Base-by-base conservation (phyloP, 176 grass and related monocot species). In the Cenchrus fungigraminus region DNA sequence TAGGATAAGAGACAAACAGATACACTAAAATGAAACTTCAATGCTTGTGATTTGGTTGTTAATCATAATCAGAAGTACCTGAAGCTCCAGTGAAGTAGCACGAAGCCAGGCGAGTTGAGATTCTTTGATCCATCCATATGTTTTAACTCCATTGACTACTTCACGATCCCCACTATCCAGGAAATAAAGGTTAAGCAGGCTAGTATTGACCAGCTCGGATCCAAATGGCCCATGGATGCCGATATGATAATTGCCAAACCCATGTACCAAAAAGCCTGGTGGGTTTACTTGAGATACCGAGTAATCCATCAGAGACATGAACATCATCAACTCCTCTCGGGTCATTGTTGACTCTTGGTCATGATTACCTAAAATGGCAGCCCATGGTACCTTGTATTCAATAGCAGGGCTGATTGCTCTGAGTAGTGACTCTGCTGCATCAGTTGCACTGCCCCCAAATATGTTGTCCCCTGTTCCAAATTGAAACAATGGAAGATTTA, bases 341-440 rank as follows among this genome's bases (percentile, higher is more conserved):
- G 87, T 89, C 96, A 98, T 95, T 57, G 96, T 98, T 47, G 93
- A 98, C 83, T 98, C 96, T 65, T 95, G 96, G 44, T 98, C 91
- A 53, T 98, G 96, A 61, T 95, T 98, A 66, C 91, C 96, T 87
- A 98, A 86, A 74, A 98, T 92, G 43, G 93, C 92, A 19, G 93
- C 91, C 96, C 96, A 98, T 65, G 96, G 91, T 54, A 90, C 87
- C 76, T 83, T 87, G 61, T 80, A 95, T 50, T 93, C 88, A 4
- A 85, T 94, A 22, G 90, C 93, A 65, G 96, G 91, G 59, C 85
- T 68, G 82, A 98, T 86, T 53, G 92, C 91, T 82, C 82, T 91
- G 56, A 98, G 89, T 51, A 98, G 85, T 9, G 93, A 98, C 89
- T 98, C 96, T 14, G 96, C 91, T 59, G 96, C 96, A 89, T 98